phyloP scores from a whole-genome alignment of 2,329 filamentous ascomycete species.

The Phialophora verrucosa region DNA sequence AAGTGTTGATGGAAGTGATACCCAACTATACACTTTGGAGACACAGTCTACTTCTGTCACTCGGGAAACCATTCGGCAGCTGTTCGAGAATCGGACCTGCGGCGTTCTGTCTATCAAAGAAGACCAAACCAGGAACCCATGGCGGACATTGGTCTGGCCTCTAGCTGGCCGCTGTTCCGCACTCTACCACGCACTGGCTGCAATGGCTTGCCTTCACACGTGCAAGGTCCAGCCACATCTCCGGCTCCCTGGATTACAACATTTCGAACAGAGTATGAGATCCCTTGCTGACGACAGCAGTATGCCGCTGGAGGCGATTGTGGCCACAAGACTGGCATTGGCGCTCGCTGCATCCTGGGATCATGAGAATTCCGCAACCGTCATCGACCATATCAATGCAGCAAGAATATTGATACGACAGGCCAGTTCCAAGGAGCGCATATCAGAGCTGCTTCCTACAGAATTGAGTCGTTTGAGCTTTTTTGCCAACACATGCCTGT shows the following conservation, averaged over 20 bases:
- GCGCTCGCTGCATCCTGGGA: slow-evolving; percentile 28
- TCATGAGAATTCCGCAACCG: slow-evolving; percentile 18
- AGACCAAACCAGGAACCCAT: slow-evolving; percentile 27
- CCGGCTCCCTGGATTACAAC: slow-evolving; percentile 14
- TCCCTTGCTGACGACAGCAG: slow-evolving; percentile 3
- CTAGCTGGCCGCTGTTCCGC: slow-evolving; percentile 21
- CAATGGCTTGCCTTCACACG: slow-evolving; percentile 26
- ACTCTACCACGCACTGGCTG: slow-evolving; percentile 29
- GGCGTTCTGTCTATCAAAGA: slow-evolving; percentile 29
- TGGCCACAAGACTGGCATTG: slow-evolving; percentile 26
- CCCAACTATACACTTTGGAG: not conserved
- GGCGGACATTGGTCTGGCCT: slow-evolving; percentile 26
- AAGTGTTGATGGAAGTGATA: not conserved
- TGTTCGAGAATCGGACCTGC: slow-evolving; percentile 27
- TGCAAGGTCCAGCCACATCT: slow-evolving; percentile 24
- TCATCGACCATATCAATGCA: slow-evolving; percentile 24
- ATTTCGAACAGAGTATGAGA: slow-evolving; percentile 19
- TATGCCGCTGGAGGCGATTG: slow-evolving; percentile 4
- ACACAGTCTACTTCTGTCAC: slow-evolving; percentile 7
- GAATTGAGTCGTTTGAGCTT: slow-evolving; percentile 54
- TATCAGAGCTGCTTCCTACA: slow-evolving; percentile 12
- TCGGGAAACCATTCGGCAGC: slow-evolving; percentile 19
- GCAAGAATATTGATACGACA: slow-evolving; percentile 22
- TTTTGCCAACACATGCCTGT: slow-evolving; percentile 72
- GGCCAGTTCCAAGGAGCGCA: slow-evolving; percentile 48